Conservation (phyloP, 2,329 filamentous ascomycete genomes). For the Penicillium thymicola region DNA sequence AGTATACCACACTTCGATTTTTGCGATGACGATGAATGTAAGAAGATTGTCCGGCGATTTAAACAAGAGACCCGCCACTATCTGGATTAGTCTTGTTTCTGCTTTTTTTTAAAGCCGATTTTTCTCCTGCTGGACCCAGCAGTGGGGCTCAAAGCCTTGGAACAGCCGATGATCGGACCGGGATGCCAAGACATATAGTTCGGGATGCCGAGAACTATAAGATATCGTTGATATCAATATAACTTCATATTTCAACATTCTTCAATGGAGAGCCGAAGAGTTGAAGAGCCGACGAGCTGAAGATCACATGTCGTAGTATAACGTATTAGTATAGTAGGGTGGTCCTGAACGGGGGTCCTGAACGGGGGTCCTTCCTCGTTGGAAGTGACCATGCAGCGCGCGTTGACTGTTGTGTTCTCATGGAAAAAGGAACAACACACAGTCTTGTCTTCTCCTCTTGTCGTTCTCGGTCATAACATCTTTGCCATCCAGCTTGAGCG, state of each 20-base stretch:
- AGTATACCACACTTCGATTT: background rate
- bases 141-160: constrained; percentile 13
- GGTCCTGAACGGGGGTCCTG: background rate
- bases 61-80: background rate
- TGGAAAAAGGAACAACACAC: background rate
- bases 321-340: background rate
- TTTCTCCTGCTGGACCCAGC: constrained; percentile 16
- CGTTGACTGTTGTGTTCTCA: background rate
- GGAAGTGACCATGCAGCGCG: background rate
- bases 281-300: too few species aligned
- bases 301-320: background rate
- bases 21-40: background rate
- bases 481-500: too few species aligned
- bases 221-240: background rate
- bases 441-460: background rate
- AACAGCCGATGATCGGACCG: constrained; percentile 23
- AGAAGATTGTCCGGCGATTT: background rate
- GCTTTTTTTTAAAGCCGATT: constrained; percentile 1
- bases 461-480: background rate
- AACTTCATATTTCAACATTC: background rate
- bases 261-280: too few species aligned
- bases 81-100: background rate
- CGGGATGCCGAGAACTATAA: constrained; percentile 9
- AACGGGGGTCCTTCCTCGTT: background rate
- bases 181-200: constrained; percentile 12